Conservation (phyloP, 352 stramenopile species). For the Globisporangium megalacanthum region DNA sequence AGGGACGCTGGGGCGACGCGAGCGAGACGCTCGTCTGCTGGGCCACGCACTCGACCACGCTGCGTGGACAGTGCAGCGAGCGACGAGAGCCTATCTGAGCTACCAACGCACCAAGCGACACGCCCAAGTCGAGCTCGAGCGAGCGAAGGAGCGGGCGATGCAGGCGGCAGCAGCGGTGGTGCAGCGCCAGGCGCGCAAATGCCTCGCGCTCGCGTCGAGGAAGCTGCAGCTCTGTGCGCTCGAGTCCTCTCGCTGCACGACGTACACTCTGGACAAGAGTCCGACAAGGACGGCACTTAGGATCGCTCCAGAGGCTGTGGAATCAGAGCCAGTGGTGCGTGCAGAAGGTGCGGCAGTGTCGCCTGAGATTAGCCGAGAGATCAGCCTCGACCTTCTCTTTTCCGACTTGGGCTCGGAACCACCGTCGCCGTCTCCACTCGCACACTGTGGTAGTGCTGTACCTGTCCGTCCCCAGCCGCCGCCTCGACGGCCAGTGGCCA, state of each 20-base stretch:
- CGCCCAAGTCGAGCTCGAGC: conserved; percentile 10
- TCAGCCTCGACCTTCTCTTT: conserved; percentile 59
- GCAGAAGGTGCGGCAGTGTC: not conserved
- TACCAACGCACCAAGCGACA: conserved; percentile 22
- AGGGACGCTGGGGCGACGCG: conserved; percentile 27
- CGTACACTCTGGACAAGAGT: not conserved
- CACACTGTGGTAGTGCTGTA: not conserved
- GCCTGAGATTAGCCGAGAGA: conserved; percentile 1
- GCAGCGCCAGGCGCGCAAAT: conserved; percentile 39
- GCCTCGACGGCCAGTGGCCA: conserved; percentile 19
- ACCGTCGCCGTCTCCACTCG: not conserved
- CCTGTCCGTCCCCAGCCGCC: not conserved
- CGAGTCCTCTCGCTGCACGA: not conserved
- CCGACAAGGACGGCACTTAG: not conserved
- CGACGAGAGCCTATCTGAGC: conserved; percentile 24
- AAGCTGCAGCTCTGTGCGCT: conserved; percentile 7
- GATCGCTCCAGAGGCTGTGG: not conserved
- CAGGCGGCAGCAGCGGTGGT: conserved; percentile 36
- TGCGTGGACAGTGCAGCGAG: conserved; percentile 26
- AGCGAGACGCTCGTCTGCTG: conserved; percentile 1
- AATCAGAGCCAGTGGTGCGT: not conserved
- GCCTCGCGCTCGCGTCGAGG: conserved; percentile 8
- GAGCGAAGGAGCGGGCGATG: conserved; percentile 21
- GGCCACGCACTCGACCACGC: conserved; percentile 20
- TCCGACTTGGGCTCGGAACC: conserved; percentile 24